A percentile compares a stretch with the other conserved stretches of the same genome.
phyloP scores from a whole-genome alignment of 1,284 basidiomycete genomes.

The Cystobasidium sp. region DNA sequence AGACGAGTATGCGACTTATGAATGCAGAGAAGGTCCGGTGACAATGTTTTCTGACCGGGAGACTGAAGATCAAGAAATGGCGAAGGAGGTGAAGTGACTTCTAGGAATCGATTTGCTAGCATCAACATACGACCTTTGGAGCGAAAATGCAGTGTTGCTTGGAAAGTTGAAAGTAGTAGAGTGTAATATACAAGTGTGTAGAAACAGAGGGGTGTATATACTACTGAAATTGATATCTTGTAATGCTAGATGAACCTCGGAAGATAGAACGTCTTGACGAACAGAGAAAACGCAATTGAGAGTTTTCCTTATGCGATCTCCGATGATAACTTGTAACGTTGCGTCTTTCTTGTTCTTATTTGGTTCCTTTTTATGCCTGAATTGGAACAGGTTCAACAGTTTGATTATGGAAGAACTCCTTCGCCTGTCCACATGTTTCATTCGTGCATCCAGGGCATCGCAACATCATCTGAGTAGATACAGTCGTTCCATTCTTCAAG shows the following conservation, averaged over 20 bases:
- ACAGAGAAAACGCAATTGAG: too few species aligned
- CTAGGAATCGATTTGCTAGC: too few species aligned
- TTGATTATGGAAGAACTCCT: constrained; percentile 72
- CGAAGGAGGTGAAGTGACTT: too few species aligned
- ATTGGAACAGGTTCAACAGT: constrained; percentile 12
- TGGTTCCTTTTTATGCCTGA: not conserved
- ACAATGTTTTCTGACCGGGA: not conserved
- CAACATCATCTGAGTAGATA: constrained; percentile 78
- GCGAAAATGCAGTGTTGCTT: constrained; percentile 16
- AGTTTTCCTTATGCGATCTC: too few species aligned
- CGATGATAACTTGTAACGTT: too few species aligned
- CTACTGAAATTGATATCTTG: too few species aligned
- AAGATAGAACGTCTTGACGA: too few species aligned
- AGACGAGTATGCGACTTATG: constrained; percentile 67
- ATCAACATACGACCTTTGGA: too few species aligned
- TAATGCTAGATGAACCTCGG: too few species aligned
- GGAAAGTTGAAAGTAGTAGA: not conserved
- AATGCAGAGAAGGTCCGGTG: constrained; percentile 67
- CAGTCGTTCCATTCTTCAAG: constrained; percentile 66
- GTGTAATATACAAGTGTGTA: not conserved
- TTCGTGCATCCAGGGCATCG: constrained; percentile 94
- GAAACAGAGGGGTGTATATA: not conserved
- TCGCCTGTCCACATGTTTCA: constrained; percentile 81
- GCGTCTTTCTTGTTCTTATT: too few species aligned
- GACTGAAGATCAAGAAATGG: too few species aligned